Evolutionary conservation across 176 grass and related monocot genomes (phyloP).

Genomic region (Poa annua): DNA sequence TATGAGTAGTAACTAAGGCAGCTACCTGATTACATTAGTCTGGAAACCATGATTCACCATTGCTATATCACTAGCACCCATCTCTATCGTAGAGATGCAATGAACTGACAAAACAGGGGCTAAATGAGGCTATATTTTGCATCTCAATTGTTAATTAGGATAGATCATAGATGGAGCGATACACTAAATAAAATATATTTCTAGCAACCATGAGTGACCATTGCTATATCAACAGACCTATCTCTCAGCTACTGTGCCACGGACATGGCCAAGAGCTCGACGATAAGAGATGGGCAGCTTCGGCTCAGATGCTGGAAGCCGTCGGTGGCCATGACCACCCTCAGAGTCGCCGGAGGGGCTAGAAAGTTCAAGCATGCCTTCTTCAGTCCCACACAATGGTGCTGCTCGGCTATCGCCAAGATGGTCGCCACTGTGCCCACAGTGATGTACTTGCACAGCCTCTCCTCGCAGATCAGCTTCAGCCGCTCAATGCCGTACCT

Average conservation of each 20-base stretch:
- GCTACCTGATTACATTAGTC: slow-evolving; percentile 6
- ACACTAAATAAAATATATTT: background rate
- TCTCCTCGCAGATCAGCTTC: background rate
- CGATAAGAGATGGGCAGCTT: background rate
- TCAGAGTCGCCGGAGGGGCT: background rate
- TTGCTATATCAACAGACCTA: background rate
- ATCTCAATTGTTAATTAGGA: background rate
- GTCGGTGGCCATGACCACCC: background rate
- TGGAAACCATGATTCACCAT: background rate
- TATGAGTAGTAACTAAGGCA: background rate
- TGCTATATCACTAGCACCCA: background rate
- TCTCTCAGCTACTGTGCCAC: background rate
- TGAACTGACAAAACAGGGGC: background rate
- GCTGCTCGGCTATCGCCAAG: background rate
- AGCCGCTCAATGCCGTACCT: background rate
- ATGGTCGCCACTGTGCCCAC: background rate
- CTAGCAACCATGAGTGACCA: background rate
- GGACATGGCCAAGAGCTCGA: background rate
- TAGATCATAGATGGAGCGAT: background rate
- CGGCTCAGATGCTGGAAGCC: background rate
- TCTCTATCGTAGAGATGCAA: background rate
- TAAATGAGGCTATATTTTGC: background rate
- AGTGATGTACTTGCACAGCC: background rate
- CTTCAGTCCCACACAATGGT: slow-evolving; percentile 13
- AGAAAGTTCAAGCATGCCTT: background rate